Percentiles rank a stretch among this genome's conserved stretches.
Evolutionary conservation across 441 rosid genomes (phyloP).

Genomic region (Viola pubescens): DNA sequence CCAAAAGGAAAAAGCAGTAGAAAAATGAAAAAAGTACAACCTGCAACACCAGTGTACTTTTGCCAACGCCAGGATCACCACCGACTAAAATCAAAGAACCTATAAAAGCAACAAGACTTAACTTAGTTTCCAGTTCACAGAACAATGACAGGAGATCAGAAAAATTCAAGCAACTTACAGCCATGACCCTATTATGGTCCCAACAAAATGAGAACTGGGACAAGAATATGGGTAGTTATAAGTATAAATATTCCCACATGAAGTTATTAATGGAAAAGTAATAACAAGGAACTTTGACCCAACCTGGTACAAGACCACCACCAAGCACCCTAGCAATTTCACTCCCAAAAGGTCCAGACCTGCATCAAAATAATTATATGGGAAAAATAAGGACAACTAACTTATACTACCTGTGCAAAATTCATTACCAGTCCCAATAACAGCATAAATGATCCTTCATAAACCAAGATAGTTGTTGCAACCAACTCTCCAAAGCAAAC

Average conservation of each 20-base stretch:
- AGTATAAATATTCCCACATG: not conserved
- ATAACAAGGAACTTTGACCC: slow-evolving; percentile 13
- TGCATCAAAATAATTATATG: slow-evolving; percentile 12
- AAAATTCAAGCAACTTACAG: not conserved
- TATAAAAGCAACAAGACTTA: slow-evolving; percentile 16
- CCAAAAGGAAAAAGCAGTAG: not conserved
- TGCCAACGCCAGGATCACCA: slow-evolving; percentile 97
- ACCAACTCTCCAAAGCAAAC: too few species aligned
- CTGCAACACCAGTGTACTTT: slow-evolving; percentile 88
- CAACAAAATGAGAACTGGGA: not conserved
- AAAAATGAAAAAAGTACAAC: slow-evolving; percentile 30
- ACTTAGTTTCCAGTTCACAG: not conserved
- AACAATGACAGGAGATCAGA: not conserved
- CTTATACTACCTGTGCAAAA: too few species aligned
- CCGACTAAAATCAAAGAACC: slow-evolving; percentile 85
- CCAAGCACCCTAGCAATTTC: slow-evolving; percentile 93
- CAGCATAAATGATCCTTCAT: too few species aligned
- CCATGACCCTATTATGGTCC: too few species aligned
- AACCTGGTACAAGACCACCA: slow-evolving; percentile 97
- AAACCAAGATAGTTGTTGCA: too few species aligned
- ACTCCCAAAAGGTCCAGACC: slow-evolving; percentile 68
- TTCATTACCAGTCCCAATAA: too few species aligned
- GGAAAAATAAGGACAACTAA: too few species aligned
- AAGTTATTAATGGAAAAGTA: slow-evolving; percentile 1
- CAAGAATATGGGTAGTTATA: not conserved